Conservation (phyloP, 257 asterid species). For the Capsicum rhomboideum region DNA sequence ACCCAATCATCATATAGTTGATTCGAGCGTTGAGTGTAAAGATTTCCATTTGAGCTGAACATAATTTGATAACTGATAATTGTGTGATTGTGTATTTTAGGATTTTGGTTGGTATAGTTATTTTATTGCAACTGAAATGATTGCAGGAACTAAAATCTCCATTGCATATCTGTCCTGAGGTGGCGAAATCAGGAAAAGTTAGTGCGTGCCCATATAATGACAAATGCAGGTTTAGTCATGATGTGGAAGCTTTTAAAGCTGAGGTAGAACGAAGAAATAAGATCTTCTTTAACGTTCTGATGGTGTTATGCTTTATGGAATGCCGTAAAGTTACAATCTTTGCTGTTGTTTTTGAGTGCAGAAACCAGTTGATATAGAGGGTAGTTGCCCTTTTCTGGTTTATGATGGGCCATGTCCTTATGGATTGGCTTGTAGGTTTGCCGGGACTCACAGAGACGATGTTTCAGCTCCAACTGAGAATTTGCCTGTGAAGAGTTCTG, state of each 20-base stretch:
- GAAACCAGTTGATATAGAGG: conserved; percentile 92
- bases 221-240: conserved; percentile 91
- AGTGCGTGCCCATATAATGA: conserved; percentile 56
- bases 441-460: conserved; percentile 53
- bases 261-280: conserved; percentile 31
- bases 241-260: conserved; percentile 66
- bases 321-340: neutral
- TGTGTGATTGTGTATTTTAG: neutral
- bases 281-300: neutral
- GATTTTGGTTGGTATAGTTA: neutral
- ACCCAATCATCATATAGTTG: neutral
- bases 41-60: neutral
- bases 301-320: neutral
- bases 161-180: conserved; percentile 65
- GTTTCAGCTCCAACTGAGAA: conserved; percentile 7
- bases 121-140: neutral
- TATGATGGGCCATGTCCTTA: conserved; percentile 65
- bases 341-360: conserved; percentile 18
- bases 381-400: conserved; percentile 63
- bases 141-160: conserved; percentile 66
- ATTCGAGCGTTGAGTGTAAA: neutral
- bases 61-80: neutral
- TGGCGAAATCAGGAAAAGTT: conserved; percentile 66
- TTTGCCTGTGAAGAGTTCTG: conserved; percentile 24
- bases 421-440: conserved; percentile 80